These are phyloP conservation scores for Solanum etuberosum DNA, from an alignment of 257 asterid genomes.

Conservation along the genomic window DNA sequence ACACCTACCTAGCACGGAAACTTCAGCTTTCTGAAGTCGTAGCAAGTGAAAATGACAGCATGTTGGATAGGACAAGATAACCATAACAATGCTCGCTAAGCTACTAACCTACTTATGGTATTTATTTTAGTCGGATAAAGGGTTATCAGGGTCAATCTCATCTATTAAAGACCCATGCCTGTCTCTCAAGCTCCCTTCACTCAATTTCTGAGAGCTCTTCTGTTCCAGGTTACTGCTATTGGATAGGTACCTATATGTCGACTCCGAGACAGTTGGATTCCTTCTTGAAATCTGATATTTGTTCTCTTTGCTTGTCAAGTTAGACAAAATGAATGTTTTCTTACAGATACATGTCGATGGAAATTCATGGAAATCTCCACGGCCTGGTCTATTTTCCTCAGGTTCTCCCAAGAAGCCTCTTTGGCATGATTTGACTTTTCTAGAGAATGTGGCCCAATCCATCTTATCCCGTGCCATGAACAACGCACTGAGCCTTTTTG, in stretches of 20 bases:
- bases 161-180: constrained; percentile 16
- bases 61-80: background rate
- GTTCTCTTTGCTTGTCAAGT: constrained; percentile 5
- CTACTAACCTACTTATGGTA: background rate
- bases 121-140: constrained; percentile 36
- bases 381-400: constrained; percentile 81
- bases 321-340: constrained; percentile 36
- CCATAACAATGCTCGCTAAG: background rate
- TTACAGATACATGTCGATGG: constrained; percentile 86
- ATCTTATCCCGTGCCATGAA: constrained; percentile 51
- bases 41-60: background rate
- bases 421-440: constrained; percentile 83
- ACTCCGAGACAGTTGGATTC: constrained; percentile 20
- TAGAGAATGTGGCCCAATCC: constrained; percentile 72
- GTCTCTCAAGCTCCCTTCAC: constrained; percentile 14
- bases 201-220: constrained; percentile 5
- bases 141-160: constrained; percentile 25
- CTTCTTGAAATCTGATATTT: constrained; percentile 10
- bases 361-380: constrained; percentile 91
- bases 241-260: constrained; percentile 7
- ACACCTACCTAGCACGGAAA: background rate
- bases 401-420: constrained; percentile 99
- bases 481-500: constrained; percentile 78
- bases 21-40: background rate
- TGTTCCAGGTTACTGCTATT: constrained; percentile 4